Conservation (phyloP, 495 filamentous ascomycete species). For the Tuber brumale region DNA sequence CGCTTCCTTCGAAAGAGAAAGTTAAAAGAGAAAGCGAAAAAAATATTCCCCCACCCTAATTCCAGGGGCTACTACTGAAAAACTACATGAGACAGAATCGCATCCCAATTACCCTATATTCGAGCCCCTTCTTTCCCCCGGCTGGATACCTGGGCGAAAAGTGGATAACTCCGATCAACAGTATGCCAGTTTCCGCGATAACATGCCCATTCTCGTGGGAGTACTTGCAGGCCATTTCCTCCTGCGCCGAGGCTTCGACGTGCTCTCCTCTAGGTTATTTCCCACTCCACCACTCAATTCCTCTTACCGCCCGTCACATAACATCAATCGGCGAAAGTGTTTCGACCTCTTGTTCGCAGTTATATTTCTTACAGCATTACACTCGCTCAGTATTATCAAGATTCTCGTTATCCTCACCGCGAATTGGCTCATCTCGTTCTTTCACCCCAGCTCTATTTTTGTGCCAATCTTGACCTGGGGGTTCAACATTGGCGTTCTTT, state of each 20-base stretch:
- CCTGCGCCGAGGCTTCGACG: slow-evolving; percentile 63
- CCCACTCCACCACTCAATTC: slow-evolving; percentile 36
- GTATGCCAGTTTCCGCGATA: slow-evolving; percentile 77
- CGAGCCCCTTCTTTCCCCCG: slow-evolving; percentile 61
- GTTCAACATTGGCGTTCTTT: slow-evolving; percentile 83
- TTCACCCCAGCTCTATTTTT: slow-evolving; percentile 37
- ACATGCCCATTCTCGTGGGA: slow-evolving; percentile 69
- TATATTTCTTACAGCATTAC: slow-evolving; percentile 67
- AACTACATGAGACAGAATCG: slow-evolving; percentile 51
- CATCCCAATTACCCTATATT: slow-evolving; percentile 77
- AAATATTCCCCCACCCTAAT: neutral
- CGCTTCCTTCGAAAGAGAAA: slow-evolving; percentile 1
- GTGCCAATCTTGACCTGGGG: slow-evolving; percentile 62
- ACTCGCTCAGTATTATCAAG: slow-evolving; percentile 81
- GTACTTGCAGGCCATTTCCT: slow-evolving; percentile 72
- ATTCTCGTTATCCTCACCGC: slow-evolving; percentile 68
- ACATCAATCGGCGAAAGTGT: slow-evolving; percentile 62
- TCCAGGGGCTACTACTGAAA: neutral
- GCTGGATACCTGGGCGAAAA: slow-evolving; percentile 93
- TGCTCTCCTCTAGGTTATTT: slow-evolving; percentile 32
- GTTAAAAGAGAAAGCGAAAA: neutral
- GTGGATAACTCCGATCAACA: slow-evolving; percentile 89
- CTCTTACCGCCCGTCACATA: slow-evolving; percentile 28
- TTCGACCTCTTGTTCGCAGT: slow-evolving; percentile 82
- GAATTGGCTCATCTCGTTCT: slow-evolving; percentile 63